Percentiles rank a stretch among this genome's conserved stretches.
Conservation (phyloP, 2,329 filamentous ascomycete species). For the Penicillium sp. region DNA sequence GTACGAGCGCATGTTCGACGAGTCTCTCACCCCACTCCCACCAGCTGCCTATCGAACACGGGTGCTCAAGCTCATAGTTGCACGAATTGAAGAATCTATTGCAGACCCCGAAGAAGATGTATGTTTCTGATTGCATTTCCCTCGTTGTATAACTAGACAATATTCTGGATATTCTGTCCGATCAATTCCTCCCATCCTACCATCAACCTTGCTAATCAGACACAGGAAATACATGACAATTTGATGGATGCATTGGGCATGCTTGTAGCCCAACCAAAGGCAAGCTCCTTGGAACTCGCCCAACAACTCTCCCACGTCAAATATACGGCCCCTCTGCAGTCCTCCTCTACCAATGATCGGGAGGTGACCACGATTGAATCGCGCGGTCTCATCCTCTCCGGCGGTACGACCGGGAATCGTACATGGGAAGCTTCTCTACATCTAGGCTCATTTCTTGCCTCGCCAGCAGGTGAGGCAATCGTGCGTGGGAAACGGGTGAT, state of each 20-base stretch:
- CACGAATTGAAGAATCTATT: slow-evolving; percentile 74
- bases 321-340: slow-evolving; percentile 58
- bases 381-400: slow-evolving; percentile 62
- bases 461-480: slow-evolving; percentile 49
- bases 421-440: slow-evolving; percentile 74
- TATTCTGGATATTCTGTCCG: background rate
- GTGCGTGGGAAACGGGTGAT: slow-evolving; percentile 62
- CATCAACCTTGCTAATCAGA: slow-evolving; percentile 10
- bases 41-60: slow-evolving; percentile 72
- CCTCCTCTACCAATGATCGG: slow-evolving; percentile 14
- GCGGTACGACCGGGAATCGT: slow-evolving; percentile 68
- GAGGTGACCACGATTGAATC: slow-evolving; percentile 56
- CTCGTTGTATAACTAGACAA: no score
- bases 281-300: slow-evolving; percentile 68
- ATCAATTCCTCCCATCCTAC: background rate
- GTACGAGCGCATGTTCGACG: slow-evolving; percentile 70
- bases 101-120: slow-evolving; percentile 87
- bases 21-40: slow-evolving; percentile 62
- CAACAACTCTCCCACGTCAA: slow-evolving; percentile 78
- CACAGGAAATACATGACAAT: slow-evolving; percentile 80
- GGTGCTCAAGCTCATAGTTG: slow-evolving; percentile 74
- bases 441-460: slow-evolving; percentile 65
- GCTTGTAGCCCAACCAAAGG: slow-evolving; percentile 68
- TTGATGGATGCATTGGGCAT: slow-evolving; percentile 72
- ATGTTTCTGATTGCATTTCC: slow-evolving; percentile 39